Evolutionary conservation across 345 rosid species (phyloP), one percentile per base, ranked within the genome.

Genomic region (Rhodamnia argentea): DNA sequence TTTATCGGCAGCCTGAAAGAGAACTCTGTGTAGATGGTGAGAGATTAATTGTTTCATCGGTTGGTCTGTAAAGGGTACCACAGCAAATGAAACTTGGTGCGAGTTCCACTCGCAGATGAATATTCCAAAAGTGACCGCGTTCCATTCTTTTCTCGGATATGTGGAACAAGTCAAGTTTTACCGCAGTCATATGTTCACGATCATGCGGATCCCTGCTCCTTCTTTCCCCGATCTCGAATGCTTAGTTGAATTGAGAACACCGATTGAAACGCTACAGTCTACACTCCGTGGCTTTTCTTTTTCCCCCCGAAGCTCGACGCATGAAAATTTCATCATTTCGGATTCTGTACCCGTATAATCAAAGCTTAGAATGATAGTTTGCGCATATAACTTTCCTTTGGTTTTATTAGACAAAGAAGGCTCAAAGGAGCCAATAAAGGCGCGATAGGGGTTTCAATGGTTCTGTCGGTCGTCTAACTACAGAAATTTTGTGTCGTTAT

Each of bases 241-340:
- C 59, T 23, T 56, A 8, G 59, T 1, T n/a, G 54, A 14, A 52
- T 62, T 32, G 10, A 62, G 74, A 62, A 62, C 10, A 14, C 22
- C 18, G 29, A 62, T 0, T 0, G 2, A 62, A 62, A 62, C 40
- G n/a, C n/a, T n/a, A n/a, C n/a, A n/a, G n/a, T 3, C 7, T 14
- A 27, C 8, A 3, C 1, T 7, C 9, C 20, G 1, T 3, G 20
- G 22, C 4, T 13, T 16, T 18, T 8, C 24, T 9, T 32, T 32
- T 64, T 32, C 6, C 44, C n/a, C 22, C 23, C 8, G 32, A 14
- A 32, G 5, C 18, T 64, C 0, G 24, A 32, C 13, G 5, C 44
- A 4, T 0, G 5, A 1, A 18, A 64, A 4, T 32, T 2, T 62
- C 5, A 0, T n/a, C 22, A 15, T 62, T 32, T 9, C 4, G 10